phyloP scores from a whole-genome alignment of 2,329 filamentous ascomycete genomes.

The Xylariaceae sp. region DNA sequence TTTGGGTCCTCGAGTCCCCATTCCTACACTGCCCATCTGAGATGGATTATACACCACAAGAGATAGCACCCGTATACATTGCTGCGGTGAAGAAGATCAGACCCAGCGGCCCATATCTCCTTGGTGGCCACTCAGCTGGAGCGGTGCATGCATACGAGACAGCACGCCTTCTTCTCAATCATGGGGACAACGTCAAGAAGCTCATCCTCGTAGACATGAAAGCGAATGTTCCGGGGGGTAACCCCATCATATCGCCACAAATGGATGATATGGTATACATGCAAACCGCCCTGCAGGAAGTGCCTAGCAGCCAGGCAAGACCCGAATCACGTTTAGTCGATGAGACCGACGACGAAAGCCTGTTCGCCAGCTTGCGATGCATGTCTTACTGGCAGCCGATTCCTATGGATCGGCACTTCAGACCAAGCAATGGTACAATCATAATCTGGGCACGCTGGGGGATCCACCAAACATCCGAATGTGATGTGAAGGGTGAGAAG shows the following conservation, averaged over 20 bases:
- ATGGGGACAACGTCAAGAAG: conserved; percentile 18
- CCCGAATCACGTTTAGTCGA: not conserved
- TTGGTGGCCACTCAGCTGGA: conserved; percentile 27
- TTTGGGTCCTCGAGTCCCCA: conserved; percentile 31
- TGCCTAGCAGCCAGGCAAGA: not conserved
- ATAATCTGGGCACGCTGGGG: conserved; percentile 19
- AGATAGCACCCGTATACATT: conserved; percentile 19
- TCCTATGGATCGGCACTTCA: conserved; percentile 8
- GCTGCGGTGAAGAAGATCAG: conserved; percentile 22
- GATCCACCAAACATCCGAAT: conserved; percentile 3
- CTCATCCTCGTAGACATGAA: conserved; percentile 25
- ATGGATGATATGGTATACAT: conserved; percentile 9
- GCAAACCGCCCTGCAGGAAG: not conserved
- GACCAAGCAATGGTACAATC: conserved; percentile 11
- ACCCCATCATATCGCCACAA: conserved; percentile 7
- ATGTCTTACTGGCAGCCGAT: conserved; percentile 17
- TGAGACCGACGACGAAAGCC: conserved; percentile 4
- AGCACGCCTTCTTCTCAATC: conserved; percentile 18
- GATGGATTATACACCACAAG: conserved; percentile 19
- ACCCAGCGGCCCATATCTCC: conserved; percentile 24
- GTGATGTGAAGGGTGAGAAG: not conserved
- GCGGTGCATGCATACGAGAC: conserved; percentile 26
- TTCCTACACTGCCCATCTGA: conserved; percentile 23
- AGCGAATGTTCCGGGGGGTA: conserved; percentile 13
- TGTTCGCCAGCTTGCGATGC: conserved; percentile 14